phyloP scores from a whole-genome alignment of 2,329 filamentous ascomycete species.

The Cordyceps pruinosa region DNA sequence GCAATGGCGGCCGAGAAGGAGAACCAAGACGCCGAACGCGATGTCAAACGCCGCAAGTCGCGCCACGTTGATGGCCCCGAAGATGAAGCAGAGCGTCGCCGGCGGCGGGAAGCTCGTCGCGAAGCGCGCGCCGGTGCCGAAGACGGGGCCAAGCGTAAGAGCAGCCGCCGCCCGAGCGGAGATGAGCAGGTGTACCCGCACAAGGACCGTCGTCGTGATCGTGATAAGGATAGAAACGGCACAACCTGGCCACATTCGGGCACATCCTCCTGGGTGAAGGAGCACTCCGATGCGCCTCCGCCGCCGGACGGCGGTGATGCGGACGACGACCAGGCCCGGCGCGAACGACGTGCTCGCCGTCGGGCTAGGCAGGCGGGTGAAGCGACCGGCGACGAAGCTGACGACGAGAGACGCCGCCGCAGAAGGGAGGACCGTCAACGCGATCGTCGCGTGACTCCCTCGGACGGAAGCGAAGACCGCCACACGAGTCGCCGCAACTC shows the following conservation, averaged over 20 bases:
- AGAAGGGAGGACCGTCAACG: constrained; percentile 38
- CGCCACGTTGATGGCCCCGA: constrained; percentile 34
- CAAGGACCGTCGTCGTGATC: constrained; percentile 27
- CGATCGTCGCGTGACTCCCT: constrained; percentile 15
- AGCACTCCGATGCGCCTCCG: constrained; percentile 54
- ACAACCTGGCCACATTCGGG: constrained; percentile 55
- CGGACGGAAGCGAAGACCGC: constrained; percentile 9
- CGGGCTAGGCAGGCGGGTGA: constrained; percentile 34
- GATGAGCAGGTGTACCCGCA: constrained; percentile 41
- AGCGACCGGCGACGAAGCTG: constrained; percentile 33
- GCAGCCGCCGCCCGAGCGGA: constrained; percentile 35
- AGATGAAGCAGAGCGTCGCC: constrained; percentile 49
- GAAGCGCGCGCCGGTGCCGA: constrained; percentile 36
- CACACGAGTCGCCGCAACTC: constrained; percentile 5
- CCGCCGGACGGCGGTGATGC: constrained; percentile 40
- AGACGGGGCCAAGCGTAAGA: constrained; percentile 26
- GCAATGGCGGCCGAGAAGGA: constrained; percentile 35
- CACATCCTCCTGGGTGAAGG: constrained; percentile 60
- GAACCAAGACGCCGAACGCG: constrained; percentile 39
- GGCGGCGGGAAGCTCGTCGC: constrained; percentile 40
- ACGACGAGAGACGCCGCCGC: constrained; percentile 38
- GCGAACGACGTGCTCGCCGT: constrained; percentile 41
- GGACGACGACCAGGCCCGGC: constrained; percentile 43
- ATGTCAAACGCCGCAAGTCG: constrained; percentile 41
- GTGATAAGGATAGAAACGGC: constrained; percentile 28